These are phyloP conservation scores for Huntiella moniliformis DNA, from an alignment of 2,329 filamentous ascomycete species.

Conservation along the genomic window DNA sequence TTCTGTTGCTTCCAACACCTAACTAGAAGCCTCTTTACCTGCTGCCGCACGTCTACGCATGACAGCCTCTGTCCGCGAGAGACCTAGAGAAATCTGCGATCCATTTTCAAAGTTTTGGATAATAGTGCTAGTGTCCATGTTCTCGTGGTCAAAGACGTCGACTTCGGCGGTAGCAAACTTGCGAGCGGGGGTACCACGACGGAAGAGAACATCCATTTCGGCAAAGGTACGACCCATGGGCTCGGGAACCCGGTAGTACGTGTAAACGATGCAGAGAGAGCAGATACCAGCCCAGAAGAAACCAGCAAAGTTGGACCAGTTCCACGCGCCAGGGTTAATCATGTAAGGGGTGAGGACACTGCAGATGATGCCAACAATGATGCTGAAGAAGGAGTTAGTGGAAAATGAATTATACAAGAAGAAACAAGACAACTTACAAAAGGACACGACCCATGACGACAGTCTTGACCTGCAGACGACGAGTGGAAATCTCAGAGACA, in stretches of 20 bases:
- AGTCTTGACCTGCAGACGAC: constrained; percentile 76
- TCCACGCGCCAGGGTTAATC: constrained; percentile 72
- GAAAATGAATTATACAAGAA: neutral
- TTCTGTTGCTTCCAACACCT: neutral
- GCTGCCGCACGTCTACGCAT: constrained; percentile 8
- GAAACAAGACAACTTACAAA: constrained; percentile 28
- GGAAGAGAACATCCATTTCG: constrained; percentile 25
- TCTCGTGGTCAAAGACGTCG: constrained; percentile 12
- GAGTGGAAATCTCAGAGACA: constrained; percentile 66
- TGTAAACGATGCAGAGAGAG: constrained; percentile 27
- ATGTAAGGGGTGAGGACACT: constrained; percentile 78
- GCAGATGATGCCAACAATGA: constrained; percentile 65
- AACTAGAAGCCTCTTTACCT: constrained; percentile 4
- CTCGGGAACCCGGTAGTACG: constrained; percentile 34
- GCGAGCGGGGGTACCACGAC: constrained; percentile 21
- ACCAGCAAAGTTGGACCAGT: constrained; percentile 73
- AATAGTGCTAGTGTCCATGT: constrained; percentile 11
- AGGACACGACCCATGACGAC: constrained; percentile 69
- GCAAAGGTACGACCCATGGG: constrained; percentile 30
- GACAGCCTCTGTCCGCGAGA: constrained; percentile 2
- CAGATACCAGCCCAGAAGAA: constrained; percentile 54
- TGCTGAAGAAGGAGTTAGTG: constrained; percentile 25
- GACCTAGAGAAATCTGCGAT: constrained; percentile 9
- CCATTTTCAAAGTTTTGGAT: constrained; percentile 9
- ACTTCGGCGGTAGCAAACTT: constrained; percentile 18